phyloP scores from a whole-genome alignment of 2,329 filamentous ascomycete species.

The Hirsutella thompsonii region DNA sequence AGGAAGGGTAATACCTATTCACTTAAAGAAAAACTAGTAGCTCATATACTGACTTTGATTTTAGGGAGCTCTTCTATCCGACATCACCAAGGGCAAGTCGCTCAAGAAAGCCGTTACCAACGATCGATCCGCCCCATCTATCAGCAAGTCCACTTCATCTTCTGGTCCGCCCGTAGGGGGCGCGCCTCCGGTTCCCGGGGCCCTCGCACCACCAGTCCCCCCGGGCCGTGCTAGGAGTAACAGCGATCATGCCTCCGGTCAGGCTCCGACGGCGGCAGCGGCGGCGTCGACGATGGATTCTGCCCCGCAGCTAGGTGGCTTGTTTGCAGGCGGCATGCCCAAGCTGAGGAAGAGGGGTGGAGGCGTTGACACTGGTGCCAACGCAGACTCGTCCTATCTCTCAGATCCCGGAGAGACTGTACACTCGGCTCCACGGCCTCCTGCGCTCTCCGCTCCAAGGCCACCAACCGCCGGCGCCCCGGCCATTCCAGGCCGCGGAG shows the following conservation, averaged over 20 bases:
- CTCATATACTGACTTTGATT: slow-evolving; percentile 4
- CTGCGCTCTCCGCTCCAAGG: slow-evolving; percentile 39
- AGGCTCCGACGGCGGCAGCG: slow-evolving; percentile 23
- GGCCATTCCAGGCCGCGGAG: slow-evolving; percentile 36
- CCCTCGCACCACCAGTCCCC: slow-evolving; percentile 60
- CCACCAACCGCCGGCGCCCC: slow-evolving; percentile 48
- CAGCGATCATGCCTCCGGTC: slow-evolving; percentile 54
- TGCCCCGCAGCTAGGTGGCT: slow-evolving; percentile 69
- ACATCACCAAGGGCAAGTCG: slow-evolving; percentile 69
- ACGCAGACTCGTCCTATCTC: slow-evolving; percentile 53
- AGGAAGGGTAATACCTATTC: slow-evolving; percentile 43
- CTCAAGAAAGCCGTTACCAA: slow-evolving; percentile 85
- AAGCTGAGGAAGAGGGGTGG: slow-evolving; percentile 83
- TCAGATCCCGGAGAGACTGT: slow-evolving; percentile 54
- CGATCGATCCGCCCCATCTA: slow-evolving; percentile 72
- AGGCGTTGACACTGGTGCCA: slow-evolving; percentile 55
- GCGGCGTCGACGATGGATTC: slow-evolving; percentile 40
- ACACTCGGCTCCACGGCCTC: slow-evolving; percentile 29
- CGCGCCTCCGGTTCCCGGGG: slow-evolving; percentile 63
- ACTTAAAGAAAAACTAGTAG: not conserved
- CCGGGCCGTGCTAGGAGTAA: slow-evolving; percentile 67
- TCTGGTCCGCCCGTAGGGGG: slow-evolving; percentile 53
- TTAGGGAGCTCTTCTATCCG: slow-evolving; percentile 73
- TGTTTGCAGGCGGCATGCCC: slow-evolving; percentile 92
- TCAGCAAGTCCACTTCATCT: slow-evolving; percentile 26